Evolutionary conservation across 306 rosid species (phyloP).

Genomic region (Mimosa pudica): DNA sequence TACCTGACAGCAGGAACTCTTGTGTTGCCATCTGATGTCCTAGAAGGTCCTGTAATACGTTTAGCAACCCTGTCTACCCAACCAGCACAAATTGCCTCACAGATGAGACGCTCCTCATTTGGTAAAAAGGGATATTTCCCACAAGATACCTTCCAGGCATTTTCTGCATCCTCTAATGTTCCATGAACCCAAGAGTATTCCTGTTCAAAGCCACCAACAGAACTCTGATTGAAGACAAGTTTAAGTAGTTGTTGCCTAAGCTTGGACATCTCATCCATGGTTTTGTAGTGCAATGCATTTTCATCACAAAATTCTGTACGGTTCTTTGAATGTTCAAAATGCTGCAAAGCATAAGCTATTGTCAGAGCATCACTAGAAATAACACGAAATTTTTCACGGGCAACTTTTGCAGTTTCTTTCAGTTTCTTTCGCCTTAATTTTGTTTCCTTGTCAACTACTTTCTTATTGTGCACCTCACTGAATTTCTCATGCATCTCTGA

Average conservation of each 20-base stretch:
- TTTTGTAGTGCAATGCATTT: constrained; percentile 73
- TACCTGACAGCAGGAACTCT: constrained; percentile 54
- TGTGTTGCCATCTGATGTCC: constrained; percentile 46
- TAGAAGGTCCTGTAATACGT: constrained; percentile 58
- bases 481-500: constrained; percentile 43
- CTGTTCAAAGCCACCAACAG: constrained; percentile 47
- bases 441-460: constrained; percentile 50
- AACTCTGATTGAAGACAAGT: constrained; percentile 61
- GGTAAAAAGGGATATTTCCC: constrained; percentile 62
- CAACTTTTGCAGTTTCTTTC: constrained; percentile 60
- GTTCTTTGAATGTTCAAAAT: constrained; percentile 65
- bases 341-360: constrained; percentile 73
- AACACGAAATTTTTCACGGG: constrained; percentile 67
- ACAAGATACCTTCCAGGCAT: constrained; percentile 59
- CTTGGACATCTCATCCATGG: constrained; percentile 96
- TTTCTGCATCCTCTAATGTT: constrained; percentile 61
- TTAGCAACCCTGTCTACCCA: constrained; percentile 97
- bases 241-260: constrained; percentile 76
- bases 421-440: constrained; percentile 65
- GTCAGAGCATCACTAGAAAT: constrained; percentile 79
- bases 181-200: constrained; percentile 75
- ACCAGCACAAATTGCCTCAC: constrained; percentile 96
- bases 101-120: constrained; percentile 73
- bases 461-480: constrained; percentile 26
- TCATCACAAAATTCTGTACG: constrained; percentile 63